Percentiles rank a stretch among this genome's conserved stretches.
These are phyloP conservation scores for Venturia pyrina DNA, from an alignment of 2,329 filamentous ascomycete species.

Conservation along the genomic window DNA sequence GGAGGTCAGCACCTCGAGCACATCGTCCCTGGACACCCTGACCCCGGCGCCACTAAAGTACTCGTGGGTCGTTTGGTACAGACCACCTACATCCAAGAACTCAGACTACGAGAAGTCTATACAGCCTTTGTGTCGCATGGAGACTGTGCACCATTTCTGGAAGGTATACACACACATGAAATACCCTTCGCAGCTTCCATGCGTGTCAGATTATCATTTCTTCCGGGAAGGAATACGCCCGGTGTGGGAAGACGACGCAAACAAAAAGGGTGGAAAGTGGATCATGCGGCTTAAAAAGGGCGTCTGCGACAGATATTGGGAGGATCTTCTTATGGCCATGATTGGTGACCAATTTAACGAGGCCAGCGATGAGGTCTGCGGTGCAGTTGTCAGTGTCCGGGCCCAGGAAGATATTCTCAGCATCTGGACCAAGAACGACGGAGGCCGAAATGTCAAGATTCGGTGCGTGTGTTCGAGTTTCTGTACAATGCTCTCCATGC, in stretches of 20 bases:
- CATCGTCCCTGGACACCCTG: constrained; percentile 29
- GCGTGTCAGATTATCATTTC: constrained; percentile 94
- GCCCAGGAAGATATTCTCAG: constrained; percentile 96
- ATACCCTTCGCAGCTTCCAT: constrained; percentile 74
- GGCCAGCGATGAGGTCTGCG: constrained; percentile 87
- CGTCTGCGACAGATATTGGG: constrained; percentile 93
- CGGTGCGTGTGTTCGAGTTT: constrained; percentile 47
- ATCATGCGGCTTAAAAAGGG: constrained; percentile 95
- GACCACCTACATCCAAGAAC: constrained; percentile 91
- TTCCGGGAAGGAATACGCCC: constrained; percentile 95
- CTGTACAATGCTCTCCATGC: constrained; percentile 14
- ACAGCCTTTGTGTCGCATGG: constrained; percentile 71
- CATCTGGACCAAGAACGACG: constrained; percentile 93
- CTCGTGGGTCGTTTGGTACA: constrained; percentile 95
- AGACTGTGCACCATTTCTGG: constrained; percentile 85
- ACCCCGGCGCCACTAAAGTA: constrained; percentile 56
- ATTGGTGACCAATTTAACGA: constrained; percentile 92
- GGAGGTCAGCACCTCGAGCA: constrained; percentile 28
- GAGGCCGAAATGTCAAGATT: constrained; percentile 90
- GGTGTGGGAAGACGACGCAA: constrained; percentile 97
- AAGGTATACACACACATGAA: constrained; percentile 81
- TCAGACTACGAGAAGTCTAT: constrained; percentile 98
- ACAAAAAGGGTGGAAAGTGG: constrained; percentile 95
- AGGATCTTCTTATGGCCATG: constrained; percentile 81
- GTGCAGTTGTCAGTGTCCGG: constrained; percentile 84